Conservation (phyloP, 352 stramenopile species). For the Phytophthora pistaciae region DNA sequence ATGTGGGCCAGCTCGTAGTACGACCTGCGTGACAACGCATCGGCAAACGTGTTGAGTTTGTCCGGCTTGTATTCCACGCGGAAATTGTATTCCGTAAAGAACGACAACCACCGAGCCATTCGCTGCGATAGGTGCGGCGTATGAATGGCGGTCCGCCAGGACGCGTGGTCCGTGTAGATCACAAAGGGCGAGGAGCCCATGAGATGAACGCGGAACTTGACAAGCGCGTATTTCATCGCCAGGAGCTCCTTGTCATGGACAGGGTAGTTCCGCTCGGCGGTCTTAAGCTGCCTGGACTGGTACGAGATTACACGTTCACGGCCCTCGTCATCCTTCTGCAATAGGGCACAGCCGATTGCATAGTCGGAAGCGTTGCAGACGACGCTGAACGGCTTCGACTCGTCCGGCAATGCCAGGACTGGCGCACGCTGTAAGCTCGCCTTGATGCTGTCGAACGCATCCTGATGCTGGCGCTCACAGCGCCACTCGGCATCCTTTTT, state of each 20-base stretch:
- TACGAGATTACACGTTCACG: neutral
- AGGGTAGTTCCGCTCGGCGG: neutral
- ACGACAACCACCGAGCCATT: no score
- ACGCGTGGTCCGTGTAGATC: no score
- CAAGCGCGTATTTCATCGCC: neutral
- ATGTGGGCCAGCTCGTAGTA: no score
- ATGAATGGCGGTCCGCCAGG: no score
- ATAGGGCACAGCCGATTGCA: neutral
- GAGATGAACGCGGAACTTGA: neutral
- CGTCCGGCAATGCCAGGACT: neutral
- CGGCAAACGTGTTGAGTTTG: no score
- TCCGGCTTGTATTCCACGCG: no score
- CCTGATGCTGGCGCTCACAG: neutral
- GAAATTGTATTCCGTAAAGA: no score
- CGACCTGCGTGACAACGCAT: no score
- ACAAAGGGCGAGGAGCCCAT: no score
- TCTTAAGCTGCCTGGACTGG: neutral
- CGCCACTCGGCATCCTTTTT: neutral
- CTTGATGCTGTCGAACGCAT: neutral
- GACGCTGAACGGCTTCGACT: no score
- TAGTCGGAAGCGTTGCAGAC: neutral
- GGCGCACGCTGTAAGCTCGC: neutral
- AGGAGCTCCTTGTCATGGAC: neutral
- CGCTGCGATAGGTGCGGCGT: no score
- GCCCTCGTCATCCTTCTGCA: neutral